A percentile compares a stretch with the other conserved stretches of the same genome.
Evolutionary conservation across 2,329 filamentous ascomycete genomes (phyloP).

Genomic region (Pseudovirgaria hyperparasitica): DNA sequence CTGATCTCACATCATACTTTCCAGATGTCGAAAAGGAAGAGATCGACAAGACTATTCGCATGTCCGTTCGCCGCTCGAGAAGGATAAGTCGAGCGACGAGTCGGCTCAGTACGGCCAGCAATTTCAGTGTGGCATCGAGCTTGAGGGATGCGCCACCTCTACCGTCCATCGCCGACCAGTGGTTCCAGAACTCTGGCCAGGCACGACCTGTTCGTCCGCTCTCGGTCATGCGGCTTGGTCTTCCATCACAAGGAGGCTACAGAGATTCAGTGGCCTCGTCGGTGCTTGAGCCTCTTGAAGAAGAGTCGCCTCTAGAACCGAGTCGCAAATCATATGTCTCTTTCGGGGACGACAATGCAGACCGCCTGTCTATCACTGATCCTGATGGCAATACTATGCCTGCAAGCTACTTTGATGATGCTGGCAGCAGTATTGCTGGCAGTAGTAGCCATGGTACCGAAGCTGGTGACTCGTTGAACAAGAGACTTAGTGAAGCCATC

Average conservation of each 20-base stretch:
- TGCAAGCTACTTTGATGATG: slow-evolving; percentile 78
- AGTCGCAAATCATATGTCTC: slow-evolving; percentile 96
- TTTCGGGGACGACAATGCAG: slow-evolving; percentile 58
- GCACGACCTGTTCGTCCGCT: slow-evolving; percentile 42
- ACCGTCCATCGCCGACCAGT: slow-evolving; percentile 87
- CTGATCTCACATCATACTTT: slow-evolving; percentile 93
- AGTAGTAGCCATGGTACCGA: slow-evolving; percentile 49
- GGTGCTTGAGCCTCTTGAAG: slow-evolving; percentile 76
- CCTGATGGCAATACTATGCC: slow-evolving; percentile 56
- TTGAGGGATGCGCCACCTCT: slow-evolving; percentile 88
- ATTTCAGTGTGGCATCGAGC: slow-evolving; percentile 82
- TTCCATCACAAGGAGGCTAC: slow-evolving; percentile 49
- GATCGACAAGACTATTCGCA: slow-evolving; percentile 87
- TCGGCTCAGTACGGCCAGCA: slow-evolving; percentile 86
- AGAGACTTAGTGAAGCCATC: slow-evolving; percentile 70
- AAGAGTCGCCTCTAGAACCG: slow-evolving; percentile 76
- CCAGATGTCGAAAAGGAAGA: slow-evolving; percentile 87
- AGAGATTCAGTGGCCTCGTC: slow-evolving; percentile 84
- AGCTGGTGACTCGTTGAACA: slow-evolving; percentile 59
- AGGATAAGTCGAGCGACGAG: slow-evolving; percentile 87
- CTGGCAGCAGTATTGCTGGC: slow-evolving; percentile 57
- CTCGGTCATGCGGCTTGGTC: slow-evolving; percentile 46
- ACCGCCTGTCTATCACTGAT: slow-evolving; percentile 63
- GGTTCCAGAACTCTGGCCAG: slow-evolving; percentile 50
- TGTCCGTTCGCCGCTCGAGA: slow-evolving; percentile 82